Base-by-base conservation (phyloP, 805 yeast species). In the Candida orba region DNA sequence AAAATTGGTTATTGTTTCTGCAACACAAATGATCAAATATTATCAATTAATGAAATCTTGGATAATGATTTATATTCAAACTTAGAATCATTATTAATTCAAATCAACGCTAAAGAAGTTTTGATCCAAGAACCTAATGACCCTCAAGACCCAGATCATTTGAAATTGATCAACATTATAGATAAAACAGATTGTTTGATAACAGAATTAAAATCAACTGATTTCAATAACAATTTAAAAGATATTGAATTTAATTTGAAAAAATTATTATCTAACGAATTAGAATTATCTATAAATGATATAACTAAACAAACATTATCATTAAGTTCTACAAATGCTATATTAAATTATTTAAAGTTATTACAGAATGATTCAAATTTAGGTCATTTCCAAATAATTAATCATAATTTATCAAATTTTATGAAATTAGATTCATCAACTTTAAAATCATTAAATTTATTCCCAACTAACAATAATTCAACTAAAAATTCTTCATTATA, bases 391-490 rank as follows among this genome's bases (percentile, higher is more conserved):
- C 64, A 73, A 18, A 64, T 93, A 23, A 74, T 74, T 25, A 74
- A 75, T 50, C 91, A 90, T 61, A 80, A 81, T 45, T 69, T 91
- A 40, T 69, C 77, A n/a, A 80, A 84, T 50, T 90, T 72, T 61
- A 87, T 93, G 95, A 84, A 86, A 56, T 72, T 93, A 39, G 99
- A 93, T 59, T 78, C 91, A 6, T 80, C 97, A 1, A 95, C 98
- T 0, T 78, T 90, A 42, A 79, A 79, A 45, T 95, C 98, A 0
- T 68, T 93, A 47, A 91, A 91, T 58, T 69, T 93, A 24, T 87
- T 90, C 66, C 95, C 97, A 13, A 51, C 50, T 8, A 51, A 51
- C 29, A 56, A 63, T 43, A 69, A 71, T 20, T 57, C 68, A 33
- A 18, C 8, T 4, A 67, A 68, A 53, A 73, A 76, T 48, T 61